A percentile compares a stretch with the other conserved stretches of the same genome.
Evolutionary conservation across 176 grass and related monocot genomes (phyloP).

Genomic region (sorghum (Sorghum bicolor)): DNA sequence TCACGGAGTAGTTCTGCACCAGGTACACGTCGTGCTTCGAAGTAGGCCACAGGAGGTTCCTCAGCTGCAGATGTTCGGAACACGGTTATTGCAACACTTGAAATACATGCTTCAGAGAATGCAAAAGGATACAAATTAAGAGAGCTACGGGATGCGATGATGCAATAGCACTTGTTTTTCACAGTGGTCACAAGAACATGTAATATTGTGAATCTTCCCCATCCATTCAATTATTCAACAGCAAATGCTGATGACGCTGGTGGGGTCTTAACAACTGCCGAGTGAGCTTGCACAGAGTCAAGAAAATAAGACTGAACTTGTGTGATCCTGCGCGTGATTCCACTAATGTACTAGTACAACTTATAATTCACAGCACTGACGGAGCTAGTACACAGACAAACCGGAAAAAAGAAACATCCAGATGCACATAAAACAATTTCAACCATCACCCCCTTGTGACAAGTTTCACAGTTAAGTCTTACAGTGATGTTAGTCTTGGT

Average conservation of each 20-base stretch:
- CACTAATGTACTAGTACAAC: neutral
- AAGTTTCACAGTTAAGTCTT: neutral
- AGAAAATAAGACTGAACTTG: neutral
- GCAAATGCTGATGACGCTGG: neutral
- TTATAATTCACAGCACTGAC: neutral
- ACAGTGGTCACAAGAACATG: neutral
- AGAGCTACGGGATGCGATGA: neutral
- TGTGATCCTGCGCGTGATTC: neutral
- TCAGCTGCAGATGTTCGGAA: slow-evolving; percentile 42
- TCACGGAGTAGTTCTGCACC: slow-evolving; percentile 70
- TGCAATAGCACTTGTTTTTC: neutral
- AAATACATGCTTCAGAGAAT: neutral
- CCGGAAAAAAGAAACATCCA: neutral
- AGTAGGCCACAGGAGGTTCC: slow-evolving; percentile 77
- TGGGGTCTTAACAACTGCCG: neutral
- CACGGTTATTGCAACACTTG: neutral
- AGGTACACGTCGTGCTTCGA: slow-evolving; percentile 91
- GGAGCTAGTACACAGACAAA: neutral
- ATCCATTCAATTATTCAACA: neutral
- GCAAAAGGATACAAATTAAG: neutral
- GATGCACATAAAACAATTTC: neutral
- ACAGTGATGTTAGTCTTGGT: neutral
- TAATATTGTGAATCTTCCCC: neutral
- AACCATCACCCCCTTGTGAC: neutral
- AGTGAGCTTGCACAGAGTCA: neutral